Evolutionary conservation across 495 filamentous ascomycete genomes (phyloP), one percentile per base, ranked within the genome.

Genomic region (Aspergillus sparsus): DNA sequence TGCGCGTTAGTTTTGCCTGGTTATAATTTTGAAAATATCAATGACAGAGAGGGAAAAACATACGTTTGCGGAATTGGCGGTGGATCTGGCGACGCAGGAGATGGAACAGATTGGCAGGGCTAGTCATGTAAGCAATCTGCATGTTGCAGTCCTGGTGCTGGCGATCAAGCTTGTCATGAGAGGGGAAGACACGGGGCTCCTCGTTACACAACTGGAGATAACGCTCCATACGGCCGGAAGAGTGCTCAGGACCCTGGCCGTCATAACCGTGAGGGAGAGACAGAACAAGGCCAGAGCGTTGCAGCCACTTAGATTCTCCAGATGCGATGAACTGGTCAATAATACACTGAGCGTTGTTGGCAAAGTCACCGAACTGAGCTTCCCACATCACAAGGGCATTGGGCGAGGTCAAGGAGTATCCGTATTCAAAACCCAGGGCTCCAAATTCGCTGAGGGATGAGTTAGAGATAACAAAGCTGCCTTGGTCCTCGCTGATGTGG

Each of bases 91-190:
- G 84, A 73, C 94, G 87, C 58, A 98, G 83, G 66, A 96, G 87
- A 80, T 98, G 94, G 87, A 98, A 98, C 70, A 93, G 70, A 78
- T 98, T 98, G 57, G 94, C 79, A 37, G 94, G 94, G 18, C 83
- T 87, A 27, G 93, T 98, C 87, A 93, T 90, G 83, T 90, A 95
- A 58, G 85, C 90, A 73, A 98, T 88, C 81, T 98, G 94, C 92
- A 98, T 96, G 78, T 98, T 98, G 83, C 90, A 95, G 78, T 98
- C 94, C 78, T 98, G 94, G 80, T 98, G 94, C 75, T 98, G 94
- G 67, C 94, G 92, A 34, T 97, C 88, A 50, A 98, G 85, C 81
- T 94, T 97, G 61, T 95, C 90, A 21, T 80, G 76, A 3, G 84
- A 77, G 49, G 94, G 94, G 85, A 91, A 98, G 61, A 95, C 80